Evolutionary conservation across 2,329 filamentous ascomycete genomes (phyloP), one percentile per base, ranked within the genome.

Genomic region (Colletotrichum sp.): DNA sequence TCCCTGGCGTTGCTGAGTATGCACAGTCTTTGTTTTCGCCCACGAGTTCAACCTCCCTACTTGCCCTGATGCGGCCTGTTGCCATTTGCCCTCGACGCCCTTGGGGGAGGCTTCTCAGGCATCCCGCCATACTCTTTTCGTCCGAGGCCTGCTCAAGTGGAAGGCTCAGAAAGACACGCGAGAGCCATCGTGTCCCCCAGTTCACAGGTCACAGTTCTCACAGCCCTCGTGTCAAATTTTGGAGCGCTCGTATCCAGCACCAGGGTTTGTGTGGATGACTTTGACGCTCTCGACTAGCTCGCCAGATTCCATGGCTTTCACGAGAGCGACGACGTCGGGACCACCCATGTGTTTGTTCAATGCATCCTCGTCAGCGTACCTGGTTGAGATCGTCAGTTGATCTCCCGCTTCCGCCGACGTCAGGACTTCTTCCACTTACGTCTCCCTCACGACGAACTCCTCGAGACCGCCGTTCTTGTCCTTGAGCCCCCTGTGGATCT

Each of bases 361-460:
- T 8, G 77, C 78, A 26, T 80, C 80, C 62, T 80, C 72, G 57
- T 81, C 74, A 32, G 77, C 76, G 39, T 82, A 81, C 1, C 79
- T 82, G 68, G 64, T 24, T 55, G 49, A 39, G 21, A 64, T 36
- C 21, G 24, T 65, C 28, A 60, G 44, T 65, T 55, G 44, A 73
- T 74, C 15, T 24, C 70, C 57, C 34, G 44, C 34, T 12, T 24
- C 18, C 26, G 28, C 24, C 32, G 26, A 64, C 39, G 67, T 71
- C 52, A 69, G 39, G 15, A 13, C 6, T 15, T 44, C n/a, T 16
- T 28, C 28, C 57, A 77, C 69, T 75, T 76, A 81, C 81, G 78
- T 79, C 72, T 81, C 81, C 15, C 80, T 74, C 55, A 80, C 68
- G 34, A 82, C 73, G 67, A 81, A 79, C 66, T 81, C 78, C 36